Evolutionary conservation across 2,329 filamentous ascomycete genomes (phyloP).

Genomic region (Alternaria triticina): DNA sequence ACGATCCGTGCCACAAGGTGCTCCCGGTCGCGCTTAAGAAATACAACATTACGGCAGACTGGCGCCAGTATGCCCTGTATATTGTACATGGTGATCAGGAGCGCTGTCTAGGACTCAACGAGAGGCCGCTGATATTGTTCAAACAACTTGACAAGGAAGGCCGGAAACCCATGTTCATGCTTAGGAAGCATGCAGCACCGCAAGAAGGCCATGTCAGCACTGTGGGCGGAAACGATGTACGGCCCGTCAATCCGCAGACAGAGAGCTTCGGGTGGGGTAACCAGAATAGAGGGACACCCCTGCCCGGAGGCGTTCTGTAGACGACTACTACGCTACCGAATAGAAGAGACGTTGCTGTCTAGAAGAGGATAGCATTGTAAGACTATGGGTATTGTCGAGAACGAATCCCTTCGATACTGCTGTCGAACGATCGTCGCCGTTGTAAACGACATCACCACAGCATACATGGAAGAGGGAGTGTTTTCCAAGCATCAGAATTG

Average conservation of each 20-base stretch:
- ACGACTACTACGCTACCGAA: not conserved
- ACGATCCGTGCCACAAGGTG: slow-evolving; percentile 97
- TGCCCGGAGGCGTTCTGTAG: slow-evolving; percentile 34
- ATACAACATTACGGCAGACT: slow-evolving; percentile 97
- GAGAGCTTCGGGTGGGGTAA: slow-evolving; percentile 32
- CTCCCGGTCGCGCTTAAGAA: slow-evolving; percentile 94
- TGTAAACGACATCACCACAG: not conserved
- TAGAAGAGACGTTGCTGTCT: not conserved
- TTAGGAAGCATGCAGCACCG: slow-evolving; percentile 70
- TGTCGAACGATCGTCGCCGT: not conserved
- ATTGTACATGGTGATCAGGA: slow-evolving; percentile 99
- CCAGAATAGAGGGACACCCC: slow-evolving; percentile 31
- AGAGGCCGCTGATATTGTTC: slow-evolving; percentile 93
- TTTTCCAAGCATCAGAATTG: not conserved
- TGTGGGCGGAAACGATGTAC: slow-evolving; percentile 44
- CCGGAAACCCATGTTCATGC: slow-evolving; percentile 99
- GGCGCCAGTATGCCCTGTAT: slow-evolving; percentile 96
- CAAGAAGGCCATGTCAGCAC: slow-evolving; percentile 54
- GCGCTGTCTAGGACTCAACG: slow-evolving; percentile 86
- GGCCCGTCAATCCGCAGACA: slow-evolving; percentile 26
- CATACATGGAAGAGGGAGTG: not conserved
- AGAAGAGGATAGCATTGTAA: slow-evolving; percentile 5
- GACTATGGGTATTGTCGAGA: not conserved
- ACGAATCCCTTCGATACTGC: not conserved
- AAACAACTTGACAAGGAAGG: slow-evolving; percentile 97